Conservation (phyloP, 208 protist genomes). For the Crithidia expoeki region DNA sequence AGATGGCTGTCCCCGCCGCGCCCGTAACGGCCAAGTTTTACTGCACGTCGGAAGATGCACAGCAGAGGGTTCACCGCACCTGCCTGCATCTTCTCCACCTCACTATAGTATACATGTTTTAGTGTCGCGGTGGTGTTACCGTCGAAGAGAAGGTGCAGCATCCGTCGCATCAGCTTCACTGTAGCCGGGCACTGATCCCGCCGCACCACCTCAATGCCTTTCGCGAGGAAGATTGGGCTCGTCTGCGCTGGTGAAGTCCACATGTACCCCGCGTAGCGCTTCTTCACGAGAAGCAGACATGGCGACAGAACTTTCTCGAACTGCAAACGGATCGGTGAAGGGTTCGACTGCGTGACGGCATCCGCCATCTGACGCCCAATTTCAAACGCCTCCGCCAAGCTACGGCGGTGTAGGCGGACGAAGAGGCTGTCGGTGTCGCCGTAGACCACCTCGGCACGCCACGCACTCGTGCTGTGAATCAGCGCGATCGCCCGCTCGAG, state of each 20-base stretch:
- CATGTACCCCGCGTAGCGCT: slow-evolving; percentile 99
- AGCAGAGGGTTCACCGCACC: slow-evolving; percentile 55
- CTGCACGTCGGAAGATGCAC: slow-evolving; percentile 79
- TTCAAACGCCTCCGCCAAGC: slow-evolving; percentile 61
- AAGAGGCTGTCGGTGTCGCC: slow-evolving; percentile 99
- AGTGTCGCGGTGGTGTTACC: slow-evolving; percentile 36
- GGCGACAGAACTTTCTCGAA: slow-evolving; percentile 99
- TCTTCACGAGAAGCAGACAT: slow-evolving; percentile 99
- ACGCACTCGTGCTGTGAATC: slow-evolving; percentile 94
- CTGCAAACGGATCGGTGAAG: slow-evolving; percentile 97
- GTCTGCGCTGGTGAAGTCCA: slow-evolving; percentile 95
- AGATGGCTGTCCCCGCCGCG: slow-evolving; percentile 34
- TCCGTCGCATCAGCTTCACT: slow-evolving; percentile 31
- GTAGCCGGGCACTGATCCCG: slow-evolving; percentile 98
- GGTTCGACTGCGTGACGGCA: slow-evolving; percentile 94
- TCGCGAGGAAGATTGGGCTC: slow-evolving; percentile 97
- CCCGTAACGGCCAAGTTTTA: slow-evolving; percentile 74
- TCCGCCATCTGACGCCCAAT: slow-evolving; percentile 79
- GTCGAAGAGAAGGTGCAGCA: slow-evolving; percentile 67
- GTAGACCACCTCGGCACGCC: slow-evolving; percentile 98
- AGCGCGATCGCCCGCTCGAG: slow-evolving; percentile 96
- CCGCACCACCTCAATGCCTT: slow-evolving; percentile 98
- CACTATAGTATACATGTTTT: slow-evolving; percentile 32
- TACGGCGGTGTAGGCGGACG: slow-evolving; percentile 79
- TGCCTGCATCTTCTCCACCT: slow-evolving; percentile 56